Conservation (phyloP, 1,139 yeast genomes). For the Kurtzmaniella quercitrusa region DNA sequence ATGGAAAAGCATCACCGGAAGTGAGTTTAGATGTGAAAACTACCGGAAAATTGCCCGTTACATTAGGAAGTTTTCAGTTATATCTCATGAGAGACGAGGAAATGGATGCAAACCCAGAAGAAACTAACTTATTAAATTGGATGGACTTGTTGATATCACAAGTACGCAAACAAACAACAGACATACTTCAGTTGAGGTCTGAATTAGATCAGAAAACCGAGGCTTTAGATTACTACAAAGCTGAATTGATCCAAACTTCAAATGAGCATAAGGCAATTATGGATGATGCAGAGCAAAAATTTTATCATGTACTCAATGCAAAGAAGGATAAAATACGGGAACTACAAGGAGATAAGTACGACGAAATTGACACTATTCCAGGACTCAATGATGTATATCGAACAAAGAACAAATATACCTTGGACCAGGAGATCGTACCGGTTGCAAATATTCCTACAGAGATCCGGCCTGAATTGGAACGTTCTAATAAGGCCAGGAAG, state of each 20-base stretch:
- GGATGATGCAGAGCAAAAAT: conserved; percentile 33
- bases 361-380: conserved; percentile 9
- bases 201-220: conserved; percentile 13
- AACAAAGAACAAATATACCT: conserved; percentile 15
- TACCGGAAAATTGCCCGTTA: conserved; percentile 19
- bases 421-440: conserved; percentile 18
- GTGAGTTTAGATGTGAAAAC: conserved; percentile 22
- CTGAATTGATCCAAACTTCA: conserved; percentile 5
- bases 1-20: conserved; percentile 15
- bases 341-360: conserved; percentile 15
- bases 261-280: conserved; percentile 25
- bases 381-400: conserved; percentile 22
- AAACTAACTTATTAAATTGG: conserved; percentile 26
- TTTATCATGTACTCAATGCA: conserved; percentile 31
- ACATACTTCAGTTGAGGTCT: conserved; percentile 10
- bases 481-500: background rate
- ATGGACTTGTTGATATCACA: conserved; percentile 17
- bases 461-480: conserved; percentile 14
- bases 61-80: conserved; percentile 21
- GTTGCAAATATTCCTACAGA: conserved; percentile 16
- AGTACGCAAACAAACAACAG: conserved; percentile 7
- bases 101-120: conserved; percentile 7
- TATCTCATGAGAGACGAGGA: conserved; percentile 11
- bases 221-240: conserved; percentile 15
- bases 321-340: conserved; percentile 37